Evolutionary conservation across 1,284 basidiomycete genomes (phyloP), one percentile per base, ranked within the genome.

Genomic region (Ustilago loliicola): DNA sequence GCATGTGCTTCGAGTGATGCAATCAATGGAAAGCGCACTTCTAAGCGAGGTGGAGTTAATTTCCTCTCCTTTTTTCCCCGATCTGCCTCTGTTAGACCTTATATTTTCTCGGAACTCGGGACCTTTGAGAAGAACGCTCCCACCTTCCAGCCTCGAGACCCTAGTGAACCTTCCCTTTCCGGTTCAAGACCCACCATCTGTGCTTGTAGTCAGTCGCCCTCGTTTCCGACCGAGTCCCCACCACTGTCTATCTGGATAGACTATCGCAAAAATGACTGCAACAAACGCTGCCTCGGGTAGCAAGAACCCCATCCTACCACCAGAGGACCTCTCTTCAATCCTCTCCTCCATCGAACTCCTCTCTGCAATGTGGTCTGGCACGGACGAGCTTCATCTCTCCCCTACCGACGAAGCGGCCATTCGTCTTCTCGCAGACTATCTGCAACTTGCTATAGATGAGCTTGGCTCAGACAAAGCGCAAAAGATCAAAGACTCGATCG

Each of bases 311-410:
- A 61, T 80, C 3, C 47, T 78, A 4, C 48, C 72, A 11, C 80
- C 80, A 11, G 80, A 81, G 32, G 38, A 57, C 2, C 65, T 81
- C 9, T 34, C 48, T 15, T 23, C 50, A 19, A 56, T 48, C 13
- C 47, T 80, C 10, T 59, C 57, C 1, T 56, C 77, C 1, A 60
- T 80, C 63, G 74, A 81, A 51, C 56, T 81, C 21, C 56, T 81
- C 17, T 57, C 66, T 11, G 73, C 80, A 48, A 81, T 81, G 80
- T 81, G 80, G 80, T 58, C 57, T 6, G 77, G 73, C 1, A 42
- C 48, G 7, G 75, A 72, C 48, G 77, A 79, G 42, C 55, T 81
- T 0, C 17, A 23, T 5, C 36, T 80, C 25, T 15, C 57, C 2
- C 2, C 53, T 2, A 19, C 34, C 2, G 72, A 71, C 17, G 71